Evolutionary conservation across 1,284 basidiomycete species (phyloP).

Genomic region (Irpex sp.): DNA sequence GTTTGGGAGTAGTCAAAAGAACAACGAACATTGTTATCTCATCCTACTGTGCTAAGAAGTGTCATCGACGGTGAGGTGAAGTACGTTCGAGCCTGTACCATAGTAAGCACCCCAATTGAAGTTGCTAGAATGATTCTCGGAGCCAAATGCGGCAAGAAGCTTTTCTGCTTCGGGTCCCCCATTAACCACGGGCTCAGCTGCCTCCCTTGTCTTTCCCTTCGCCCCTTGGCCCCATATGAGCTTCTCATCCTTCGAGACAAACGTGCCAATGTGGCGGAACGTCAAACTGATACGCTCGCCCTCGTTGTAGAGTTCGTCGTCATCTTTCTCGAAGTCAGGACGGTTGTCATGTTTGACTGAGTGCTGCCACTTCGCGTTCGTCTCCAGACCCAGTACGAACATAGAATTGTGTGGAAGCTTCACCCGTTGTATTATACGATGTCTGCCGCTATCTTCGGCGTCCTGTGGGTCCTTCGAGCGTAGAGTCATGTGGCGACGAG

Average conservation of each 20-base stretch:
- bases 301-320: conserved; percentile 44
- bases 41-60: background rate
- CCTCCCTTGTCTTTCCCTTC: conserved; percentile 49
- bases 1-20: background rate
- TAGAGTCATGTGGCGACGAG: conserved; percentile 68
- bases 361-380: conserved; percentile 69
- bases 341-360: conserved; percentile 71
- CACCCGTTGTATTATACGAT: conserved; percentile 50
- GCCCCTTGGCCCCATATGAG: conserved; percentile 70
- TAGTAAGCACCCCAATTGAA: conserved; percentile 68
- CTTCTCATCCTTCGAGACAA: conserved; percentile 45
- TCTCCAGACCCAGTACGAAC: conserved; percentile 69
- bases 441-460: conserved; percentile 12
- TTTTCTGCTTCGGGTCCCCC: conserved; percentile 46
- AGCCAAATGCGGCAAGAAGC: conserved; percentile 60
- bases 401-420: conserved; percentile 74
- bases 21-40: background rate
- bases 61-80: conserved; percentile 35
- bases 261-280: conserved; percentile 73
- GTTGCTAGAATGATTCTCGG: conserved; percentile 62
- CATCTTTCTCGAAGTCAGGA: conserved; percentile 43
- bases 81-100: conserved; percentile 61
- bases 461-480: conserved; percentile 40
- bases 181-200: conserved; percentile 46
- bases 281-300: conserved; percentile 76